Evolutionary conservation across 495 filamentous ascomycete genomes (phyloP).

Genomic region (Platismatia glauca): DNA sequence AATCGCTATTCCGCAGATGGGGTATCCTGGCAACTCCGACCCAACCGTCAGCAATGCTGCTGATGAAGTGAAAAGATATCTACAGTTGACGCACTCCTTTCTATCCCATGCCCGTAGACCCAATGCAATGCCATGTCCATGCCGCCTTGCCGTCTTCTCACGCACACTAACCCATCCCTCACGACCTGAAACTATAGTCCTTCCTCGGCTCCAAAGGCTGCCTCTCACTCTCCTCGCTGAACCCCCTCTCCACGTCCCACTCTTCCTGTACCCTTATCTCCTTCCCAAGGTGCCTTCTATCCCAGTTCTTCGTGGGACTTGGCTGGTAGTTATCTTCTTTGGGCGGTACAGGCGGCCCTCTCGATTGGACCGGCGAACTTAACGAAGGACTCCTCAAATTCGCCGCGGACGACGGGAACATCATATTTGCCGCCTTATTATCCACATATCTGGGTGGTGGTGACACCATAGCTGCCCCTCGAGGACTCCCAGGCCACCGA

Average conservation of each 20-base stretch:
- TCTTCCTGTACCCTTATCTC: conserved; percentile 12
- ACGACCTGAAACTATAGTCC: neutral
- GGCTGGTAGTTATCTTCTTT: neutral
- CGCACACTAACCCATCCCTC: neutral
- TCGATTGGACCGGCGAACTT: neutral
- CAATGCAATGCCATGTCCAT: neutral
- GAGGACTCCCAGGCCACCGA: neutral
- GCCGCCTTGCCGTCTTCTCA: neutral
- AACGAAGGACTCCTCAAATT: neutral
- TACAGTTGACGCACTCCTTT: neutral
- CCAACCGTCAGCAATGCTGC: neutral
- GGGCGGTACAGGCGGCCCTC: conserved; percentile 3
- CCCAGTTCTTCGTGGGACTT: neutral
- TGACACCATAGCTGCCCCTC: neutral
- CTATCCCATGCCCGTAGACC: neutral
- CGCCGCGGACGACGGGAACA: conserved; percentile 5
- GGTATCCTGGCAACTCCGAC: neutral
- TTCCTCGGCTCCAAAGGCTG: neutral
- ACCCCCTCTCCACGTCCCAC: conserved; percentile 17
- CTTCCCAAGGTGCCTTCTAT: neutral
- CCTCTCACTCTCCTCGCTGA: conserved; percentile 12
- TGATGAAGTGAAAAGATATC: neutral
- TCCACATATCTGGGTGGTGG: conserved; percentile 10
- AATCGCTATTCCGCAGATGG: neutral
- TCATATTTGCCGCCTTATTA: conserved; percentile 12